Conservation (phyloP, 2,329 filamentous ascomycete genomes). For the Ceratocystis papillata region DNA sequence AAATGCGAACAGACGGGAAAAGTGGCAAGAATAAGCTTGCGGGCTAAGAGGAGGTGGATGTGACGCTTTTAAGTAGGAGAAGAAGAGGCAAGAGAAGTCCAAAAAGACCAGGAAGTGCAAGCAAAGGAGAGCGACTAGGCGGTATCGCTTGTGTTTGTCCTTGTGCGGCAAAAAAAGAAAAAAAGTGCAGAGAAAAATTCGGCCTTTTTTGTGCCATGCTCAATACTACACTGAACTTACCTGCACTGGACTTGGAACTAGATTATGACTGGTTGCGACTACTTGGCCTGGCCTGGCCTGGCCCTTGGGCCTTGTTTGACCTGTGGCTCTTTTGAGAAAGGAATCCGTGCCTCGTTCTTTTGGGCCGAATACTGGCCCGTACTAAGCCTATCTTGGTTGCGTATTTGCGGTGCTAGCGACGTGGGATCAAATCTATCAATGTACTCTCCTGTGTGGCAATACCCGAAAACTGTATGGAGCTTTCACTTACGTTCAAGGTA, state of each 20-base stretch:
- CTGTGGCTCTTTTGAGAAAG: not conserved
- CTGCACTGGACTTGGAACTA: not conserved
- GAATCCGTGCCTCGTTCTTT: slow-evolving; percentile 2
- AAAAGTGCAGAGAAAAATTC: slow-evolving; percentile 2
- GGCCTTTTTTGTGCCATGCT: not conserved
- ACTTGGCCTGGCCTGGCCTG: not conserved
- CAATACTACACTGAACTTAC: not conserved
- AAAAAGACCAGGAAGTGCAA: not conserved
- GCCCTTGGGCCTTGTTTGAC: not conserved
- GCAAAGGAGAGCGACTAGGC: not conserved
- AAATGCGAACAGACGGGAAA: slow-evolving; percentile 3
- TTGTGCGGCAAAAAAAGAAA: slow-evolving; percentile 5
- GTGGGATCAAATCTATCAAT: not conserved
- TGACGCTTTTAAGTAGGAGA: slow-evolving; percentile 6
- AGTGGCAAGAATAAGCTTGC: not conserved
- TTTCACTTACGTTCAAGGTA: not conserved
- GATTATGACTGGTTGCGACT: not conserved
- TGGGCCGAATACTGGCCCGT: slow-evolving; percentile 12
- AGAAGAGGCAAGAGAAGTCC: not conserved
- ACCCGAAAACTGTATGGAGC: not conserved
- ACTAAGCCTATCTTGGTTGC: slow-evolving; percentile 6
- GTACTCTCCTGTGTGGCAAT: not conserved
- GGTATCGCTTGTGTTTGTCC: not conserved
- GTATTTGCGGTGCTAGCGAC: slow-evolving; percentile 6
- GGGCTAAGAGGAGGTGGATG: not conserved